Conservation (phyloP, 331 rosid species). For the Malus hybrid region DNA sequence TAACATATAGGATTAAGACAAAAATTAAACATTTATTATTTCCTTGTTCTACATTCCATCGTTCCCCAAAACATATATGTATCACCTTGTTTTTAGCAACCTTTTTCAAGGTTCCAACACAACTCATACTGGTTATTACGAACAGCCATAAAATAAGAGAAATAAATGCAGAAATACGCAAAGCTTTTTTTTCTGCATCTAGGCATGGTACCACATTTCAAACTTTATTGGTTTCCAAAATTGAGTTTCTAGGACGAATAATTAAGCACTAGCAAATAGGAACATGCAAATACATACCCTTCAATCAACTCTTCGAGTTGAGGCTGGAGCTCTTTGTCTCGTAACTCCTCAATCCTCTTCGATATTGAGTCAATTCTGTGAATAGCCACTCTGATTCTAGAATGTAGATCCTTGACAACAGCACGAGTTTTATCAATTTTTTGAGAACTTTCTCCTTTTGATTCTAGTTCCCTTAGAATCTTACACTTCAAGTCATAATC, state of each 20-base stretch:
- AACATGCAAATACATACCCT: conserved; percentile 46
- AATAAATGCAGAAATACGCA: not conserved
- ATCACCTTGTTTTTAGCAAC: not conserved
- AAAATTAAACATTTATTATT: not conserved
- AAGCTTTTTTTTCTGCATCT: not conserved
- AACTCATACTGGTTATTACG: not conserved
- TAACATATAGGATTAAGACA: not conserved
- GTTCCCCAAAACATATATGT: not conserved
- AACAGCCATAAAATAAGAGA: not conserved
- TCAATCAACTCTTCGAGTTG: conserved; percentile 92
- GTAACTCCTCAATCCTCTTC: conserved; percentile 78
- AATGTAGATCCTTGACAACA: conserved; percentile 82
- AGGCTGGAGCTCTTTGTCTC: conserved; percentile 96
- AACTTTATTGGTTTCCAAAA: not conserved
- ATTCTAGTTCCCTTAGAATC: conserved; percentile 72
- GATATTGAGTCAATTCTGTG: conserved; percentile 90
- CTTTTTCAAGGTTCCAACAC: not conserved
- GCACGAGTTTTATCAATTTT: conserved; percentile 79
- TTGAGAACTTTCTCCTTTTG: conserved; percentile 43
- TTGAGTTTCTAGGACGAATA: not conserved
- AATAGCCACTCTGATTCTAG: conserved; percentile 84
- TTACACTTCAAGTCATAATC: conserved; percentile 72
- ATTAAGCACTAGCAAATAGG: not conserved
- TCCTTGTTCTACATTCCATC: not conserved
- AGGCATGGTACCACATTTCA: not conserved